Conservation (phyloP, 805 yeast species). For the Yamadazyma olivae region DNA sequence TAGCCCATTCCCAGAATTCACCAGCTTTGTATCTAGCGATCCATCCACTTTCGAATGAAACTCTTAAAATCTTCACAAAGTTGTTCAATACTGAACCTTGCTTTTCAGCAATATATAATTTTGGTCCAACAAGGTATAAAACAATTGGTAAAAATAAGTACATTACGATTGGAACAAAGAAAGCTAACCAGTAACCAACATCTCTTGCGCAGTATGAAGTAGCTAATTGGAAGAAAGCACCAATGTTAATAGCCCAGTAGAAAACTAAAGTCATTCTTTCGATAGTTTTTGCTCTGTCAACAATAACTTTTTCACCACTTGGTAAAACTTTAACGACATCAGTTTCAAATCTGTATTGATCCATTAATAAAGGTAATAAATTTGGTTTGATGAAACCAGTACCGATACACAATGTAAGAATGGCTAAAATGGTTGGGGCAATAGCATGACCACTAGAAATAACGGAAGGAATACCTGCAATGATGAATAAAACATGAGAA, state of each 20-base stretch:
- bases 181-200: constrained; percentile 55
- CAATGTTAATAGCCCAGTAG: constrained; percentile 55
- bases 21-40: constrained; percentile 36
- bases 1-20: constrained; percentile 49
- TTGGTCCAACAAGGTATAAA: constrained; percentile 23
- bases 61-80: constrained; percentile 37
- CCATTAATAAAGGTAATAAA: constrained; percentile 48
- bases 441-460: constrained; percentile 34
- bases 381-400: constrained; percentile 57
- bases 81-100: constrained; percentile 48
- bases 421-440: constrained; percentile 41
- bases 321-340: constrained; percentile 57
- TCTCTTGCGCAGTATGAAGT: constrained; percentile 50
- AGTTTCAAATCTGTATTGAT: constrained; percentile 48
- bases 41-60: constrained; percentile 43
- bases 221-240: constrained; percentile 52
- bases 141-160: constrained; percentile 30
- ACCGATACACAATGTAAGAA: constrained; percentile 40
- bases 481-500: constrained; percentile 45
- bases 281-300: constrained; percentile 43
- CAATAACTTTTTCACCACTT: constrained; percentile 64
- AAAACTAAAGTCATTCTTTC: constrained; percentile 44
- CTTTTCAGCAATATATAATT: constrained; percentile 30
- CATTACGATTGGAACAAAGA: constrained; percentile 41
- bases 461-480: constrained; percentile 46